A percentile compares a stretch with the other conserved stretches of the same genome.
Conservation (phyloP, 2,329 filamentous ascomycete species). For the Fusarium nelsonii region DNA sequence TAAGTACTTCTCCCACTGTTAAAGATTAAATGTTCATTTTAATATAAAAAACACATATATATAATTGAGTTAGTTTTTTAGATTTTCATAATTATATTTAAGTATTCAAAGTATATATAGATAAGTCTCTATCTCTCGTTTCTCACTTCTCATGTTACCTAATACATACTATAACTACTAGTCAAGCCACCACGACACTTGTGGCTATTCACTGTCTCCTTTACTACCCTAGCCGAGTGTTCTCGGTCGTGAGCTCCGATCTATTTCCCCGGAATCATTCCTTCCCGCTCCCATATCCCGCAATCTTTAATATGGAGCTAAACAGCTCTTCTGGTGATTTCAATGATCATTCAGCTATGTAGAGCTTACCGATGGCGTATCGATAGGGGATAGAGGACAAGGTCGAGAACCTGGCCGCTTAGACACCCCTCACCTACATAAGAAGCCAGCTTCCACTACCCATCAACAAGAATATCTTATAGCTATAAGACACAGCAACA, state of each 20-base stretch:
- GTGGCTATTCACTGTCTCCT: background rate
- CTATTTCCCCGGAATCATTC: background rate
- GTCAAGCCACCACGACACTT: background rate
- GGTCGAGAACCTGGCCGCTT: background rate
- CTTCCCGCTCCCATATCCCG: background rate
- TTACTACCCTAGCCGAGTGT: background rate
- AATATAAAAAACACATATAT: no score
- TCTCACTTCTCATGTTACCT: no score
- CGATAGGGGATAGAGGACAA: background rate
- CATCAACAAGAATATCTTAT: fast-evolving
- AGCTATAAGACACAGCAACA: background rate
- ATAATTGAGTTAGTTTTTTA: no score
- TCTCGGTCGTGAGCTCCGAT: background rate
- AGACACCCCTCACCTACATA: background rate
- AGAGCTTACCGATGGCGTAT: no score
- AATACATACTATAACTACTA: no score
- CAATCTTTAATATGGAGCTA: background rate
- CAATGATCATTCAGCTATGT: background rate
- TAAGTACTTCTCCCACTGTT: no score
- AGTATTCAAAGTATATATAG: no score
- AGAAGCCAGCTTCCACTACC: background rate
- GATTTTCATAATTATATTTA: no score
- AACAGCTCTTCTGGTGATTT: background rate
- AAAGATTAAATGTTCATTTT: no score
- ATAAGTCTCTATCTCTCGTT: fast-evolving